Evolutionary conservation across 768 basidiomycete genomes (phyloP), one percentile per base, ranked within the genome.

Genomic region (Tylopilus sp.): DNA sequence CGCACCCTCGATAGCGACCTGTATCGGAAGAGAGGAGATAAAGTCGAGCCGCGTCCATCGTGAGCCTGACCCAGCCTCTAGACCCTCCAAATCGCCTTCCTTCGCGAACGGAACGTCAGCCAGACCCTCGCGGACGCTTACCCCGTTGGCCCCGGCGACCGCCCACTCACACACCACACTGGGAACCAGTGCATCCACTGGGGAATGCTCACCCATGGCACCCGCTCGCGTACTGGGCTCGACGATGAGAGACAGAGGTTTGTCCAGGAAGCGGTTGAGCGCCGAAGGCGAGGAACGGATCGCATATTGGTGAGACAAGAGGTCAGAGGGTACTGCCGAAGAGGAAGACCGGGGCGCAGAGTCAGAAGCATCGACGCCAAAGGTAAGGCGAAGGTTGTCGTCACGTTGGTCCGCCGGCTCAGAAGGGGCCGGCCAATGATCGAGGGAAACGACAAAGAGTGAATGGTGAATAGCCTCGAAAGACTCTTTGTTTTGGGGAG

Each of bases 181-280:
- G 0, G 94, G 94, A 3, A 95, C 84, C 14, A 98, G 75, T 1
- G 94, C 96, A 57, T 97, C 95, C 53, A 86, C 86, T 1, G 90
- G 86, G 0, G 91, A 89, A 67, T 96, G 94, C 71, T 98, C 95
- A 6, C 95, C 95, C 62, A 84, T 82, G 37, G 89, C 87, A 34
- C 92, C 90, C 7, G 91, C 89, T 33, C 90, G 84, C 3, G 86
- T 85, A 49, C 87, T 89, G 1, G 86, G 81, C 66, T 98, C 95
- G 33, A 98, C 85, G 44, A 91, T 80, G 49, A 97, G 72, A 5
- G 85, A 86, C 34, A 88, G 80, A 3, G 86, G 78, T 70, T 97
- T 98, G 74, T 98, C 95, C 67, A 85, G 90, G 81, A 92, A 97
- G 30, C 96, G 77, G 62, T 97, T 97, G 38, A 79, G 74, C 6